Evolutionary conservation across 371 early-diverging fungal genomes (phyloP), one percentile per base, ranked within the genome.

Genomic region (Cokeromyces recurvatus): DNA sequence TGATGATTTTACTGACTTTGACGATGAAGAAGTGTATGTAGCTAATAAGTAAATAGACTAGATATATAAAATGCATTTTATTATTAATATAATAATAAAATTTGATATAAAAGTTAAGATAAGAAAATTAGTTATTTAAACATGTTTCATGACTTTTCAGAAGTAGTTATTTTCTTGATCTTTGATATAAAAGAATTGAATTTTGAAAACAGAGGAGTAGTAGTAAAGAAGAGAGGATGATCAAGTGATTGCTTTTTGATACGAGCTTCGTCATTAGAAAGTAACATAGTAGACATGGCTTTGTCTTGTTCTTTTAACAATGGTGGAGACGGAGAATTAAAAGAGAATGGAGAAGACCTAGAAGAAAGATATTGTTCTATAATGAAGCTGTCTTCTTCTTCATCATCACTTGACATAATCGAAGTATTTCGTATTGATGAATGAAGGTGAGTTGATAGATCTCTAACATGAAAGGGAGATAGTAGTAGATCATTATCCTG

Each of bases 351-450:
- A 2, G 51, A 43, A 11, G 40, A 24, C 12, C 40, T 22, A 19
- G 51, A 11, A 9, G 53, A 8, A 14, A 24, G 29, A 7, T 48
- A 48, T 14, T 48, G 38, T 37, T 48, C 24, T 11, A 48, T 42
- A 0, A 48, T 48, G 0, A 48, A 47, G 22, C 42, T 16, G n/a
- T 21, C 42, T 1, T 51, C 50, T 10, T 42, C 50, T 35, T 40
- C 41, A 17, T 36, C 17, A 27, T 7, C 5, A 27, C 11, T 21
- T 38, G 23, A n/a, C n/a, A n/a, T n/a, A n/a, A n/a, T n/a, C n/a
- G n/a, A n/a, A n/a, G n/a, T n/a, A n/a, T n/a, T n/a, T n/a, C n/a
- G n/a, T n/a, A n/a, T n/a, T n/a, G n/a, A n/a, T n/a, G n/a, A n/a
- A n/a, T n/a, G n/a, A n/a, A n/a, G n/a, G n/a, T n/a, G n/a, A n/a